Percentiles rank a stretch among this genome's conserved stretches.
Conservation (phyloP, 768 basidiomycete genomes). For the Termitomyces titanicus region DNA sequence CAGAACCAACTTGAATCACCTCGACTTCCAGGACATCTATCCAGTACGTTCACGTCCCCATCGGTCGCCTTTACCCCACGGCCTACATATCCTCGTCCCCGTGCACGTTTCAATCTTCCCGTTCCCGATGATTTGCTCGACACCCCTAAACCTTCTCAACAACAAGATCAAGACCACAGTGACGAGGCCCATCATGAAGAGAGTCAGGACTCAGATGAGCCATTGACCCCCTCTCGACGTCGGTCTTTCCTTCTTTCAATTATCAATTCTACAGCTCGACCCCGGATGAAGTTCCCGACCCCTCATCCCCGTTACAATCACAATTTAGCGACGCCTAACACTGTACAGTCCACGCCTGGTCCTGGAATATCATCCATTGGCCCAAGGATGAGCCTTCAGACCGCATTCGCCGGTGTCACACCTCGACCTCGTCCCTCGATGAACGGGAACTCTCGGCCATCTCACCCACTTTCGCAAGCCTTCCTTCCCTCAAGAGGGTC, state of each 20-base stretch:
- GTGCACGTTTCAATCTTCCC: slow-evolving; percentile 59
- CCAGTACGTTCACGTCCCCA: slow-evolving; percentile 51
- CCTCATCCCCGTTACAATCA: slow-evolving; percentile 49
- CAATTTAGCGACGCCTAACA: slow-evolving; percentile 29
- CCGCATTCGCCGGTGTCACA: slow-evolving; percentile 62
- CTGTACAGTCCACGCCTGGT: slow-evolving; percentile 31
- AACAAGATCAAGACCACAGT: slow-evolving; percentile 19
- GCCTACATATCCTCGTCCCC: slow-evolving; percentile 56
- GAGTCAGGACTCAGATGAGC: slow-evolving; percentile 31
- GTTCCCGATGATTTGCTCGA: slow-evolving; percentile 37
- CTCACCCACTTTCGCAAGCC: slow-evolving; percentile 66
- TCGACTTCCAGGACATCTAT: slow-evolving; percentile 28
- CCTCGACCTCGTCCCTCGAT: slow-evolving; percentile 47
- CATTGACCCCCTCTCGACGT: slow-evolving; percentile 69
- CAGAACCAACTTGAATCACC: slow-evolving; percentile 22
- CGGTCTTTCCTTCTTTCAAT: slow-evolving; percentile 81
- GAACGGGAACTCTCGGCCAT: slow-evolving; percentile 32
- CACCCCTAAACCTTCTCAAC: slow-evolving; percentile 27
- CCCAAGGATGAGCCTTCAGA: slow-evolving; percentile 33
- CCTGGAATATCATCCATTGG: slow-evolving; percentile 27
- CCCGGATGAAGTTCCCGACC: slow-evolving; percentile 62
- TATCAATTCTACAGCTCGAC: slow-evolving; percentile 78
- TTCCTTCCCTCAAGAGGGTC: slow-evolving; percentile 36
- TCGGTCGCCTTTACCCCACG: slow-evolving; percentile 67
- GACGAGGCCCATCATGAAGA: slow-evolving; percentile 17